Percentiles rank a stretch among this genome's conserved stretches.
These are phyloP conservation scores for Penicillium dipodomyicola DNA, from an alignment of 495 filamentous ascomycete genomes.

Conservation along the genomic window DNA sequence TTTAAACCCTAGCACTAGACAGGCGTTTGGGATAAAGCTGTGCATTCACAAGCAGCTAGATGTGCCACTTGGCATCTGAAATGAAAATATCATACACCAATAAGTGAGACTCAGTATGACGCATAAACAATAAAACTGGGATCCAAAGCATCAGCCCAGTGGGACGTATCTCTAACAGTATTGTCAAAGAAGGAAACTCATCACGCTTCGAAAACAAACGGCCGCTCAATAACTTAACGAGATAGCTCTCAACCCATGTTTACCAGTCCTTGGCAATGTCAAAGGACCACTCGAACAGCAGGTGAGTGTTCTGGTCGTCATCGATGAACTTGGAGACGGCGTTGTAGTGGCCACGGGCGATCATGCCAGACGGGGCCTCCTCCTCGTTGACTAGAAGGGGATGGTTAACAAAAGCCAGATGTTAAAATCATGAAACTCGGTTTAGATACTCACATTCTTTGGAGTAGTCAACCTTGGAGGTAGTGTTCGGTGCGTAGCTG, in stretches of 20 bases:
- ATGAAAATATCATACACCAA: constrained; percentile 16
- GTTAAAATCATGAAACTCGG: not conserved
- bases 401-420: not conserved
- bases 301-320: constrained; percentile 81
- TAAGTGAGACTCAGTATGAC: constrained; percentile 12
- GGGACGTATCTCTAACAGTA: constrained; percentile 25
- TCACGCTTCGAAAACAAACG: constrained; percentile 33
- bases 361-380: constrained; percentile 85
- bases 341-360: constrained; percentile 81
- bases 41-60: constrained; percentile 30
- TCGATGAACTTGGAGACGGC: constrained; percentile 85
- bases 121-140: constrained; percentile 20
- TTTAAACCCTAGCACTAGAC: constrained; percentile 22
- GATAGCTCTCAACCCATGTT: constrained; percentile 18
- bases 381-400: constrained; percentile 69
- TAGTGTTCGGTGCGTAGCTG: constrained; percentile 86
- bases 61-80: constrained; percentile 21
- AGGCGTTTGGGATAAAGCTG: constrained; percentile 34
- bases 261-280: constrained; percentile 93
- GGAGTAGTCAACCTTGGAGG: constrained; percentile 74
- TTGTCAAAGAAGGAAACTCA: constrained; percentile 33
- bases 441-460: constrained; percentile 76
- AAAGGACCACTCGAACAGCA: constrained; percentile 91
- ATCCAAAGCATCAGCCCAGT: constrained; percentile 17
- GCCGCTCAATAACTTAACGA: constrained; percentile 32